Base-by-base conservation (phyloP, 306 rosid genomes). In the Luffa aegyptiaca region DNA sequence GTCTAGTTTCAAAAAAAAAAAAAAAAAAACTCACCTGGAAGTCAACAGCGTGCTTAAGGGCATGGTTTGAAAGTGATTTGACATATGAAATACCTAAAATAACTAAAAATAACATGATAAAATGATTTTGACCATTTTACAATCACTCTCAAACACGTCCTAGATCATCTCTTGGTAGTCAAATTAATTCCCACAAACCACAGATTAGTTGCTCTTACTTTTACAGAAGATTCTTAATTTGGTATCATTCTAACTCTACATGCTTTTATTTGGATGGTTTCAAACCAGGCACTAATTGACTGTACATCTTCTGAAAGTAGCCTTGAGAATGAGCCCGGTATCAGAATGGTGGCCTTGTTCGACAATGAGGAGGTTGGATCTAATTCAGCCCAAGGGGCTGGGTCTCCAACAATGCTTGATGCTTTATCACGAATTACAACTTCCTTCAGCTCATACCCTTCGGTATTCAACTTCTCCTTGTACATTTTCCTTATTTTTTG, bases 321-420 rank as follows among this genome's bases (percentile, higher is more conserved):
- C 87, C 95, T 93, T 81, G 88, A 83, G 76, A 89, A 90, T 65
- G 98, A 91, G 82, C 45, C 88, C 20, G 91, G 93, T 33, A 84
- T 93, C 79, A 89, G 95, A 83, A 84, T 91, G 97, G 97, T 93
- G 84, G 92, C 97, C 63, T 86, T 93, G 85, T 93, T 93, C 80
- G 95, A 93, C 83, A 94, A 93, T 16, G 95, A 91, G 86, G 98
- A 93, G 81, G 89, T 89, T 80, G 95, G 95, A 80, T 91, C 97
- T 44, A 0, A 80, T 64, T 93, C 93, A 31, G 89, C 93, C 57
- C 98, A 90, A 75, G 97, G 97, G 59, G 98, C 98, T 82, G 91
- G 95, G 37, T 93, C 98, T 87, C 95, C 97, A 44, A 85, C 80
- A 74, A 84, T 90, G 90, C 81, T 88, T 31, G 84, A 86, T 86